phyloP scores from a whole-genome alignment of 225 moss, liverwort and hornwort species.

The Pseudisothecium myosuroides region DNA sequence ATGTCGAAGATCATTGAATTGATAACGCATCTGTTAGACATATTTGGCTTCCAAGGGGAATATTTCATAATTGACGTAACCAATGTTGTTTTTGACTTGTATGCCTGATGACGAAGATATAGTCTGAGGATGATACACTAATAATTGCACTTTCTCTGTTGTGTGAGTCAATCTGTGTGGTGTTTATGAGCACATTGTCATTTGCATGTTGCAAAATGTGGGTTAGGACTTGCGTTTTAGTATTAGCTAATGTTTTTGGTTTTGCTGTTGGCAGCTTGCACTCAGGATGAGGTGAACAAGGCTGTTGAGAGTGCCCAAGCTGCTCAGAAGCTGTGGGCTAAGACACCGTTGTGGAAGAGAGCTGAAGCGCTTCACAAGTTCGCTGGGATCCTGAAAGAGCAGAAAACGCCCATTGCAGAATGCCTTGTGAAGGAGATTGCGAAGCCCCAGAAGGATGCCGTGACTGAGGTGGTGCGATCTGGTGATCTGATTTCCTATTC shows the following conservation, averaged over 20 bases:
- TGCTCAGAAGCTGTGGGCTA: constrained; percentile 89
- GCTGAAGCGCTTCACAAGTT: constrained; percentile 84
- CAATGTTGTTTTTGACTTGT: background rate
- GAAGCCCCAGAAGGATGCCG: constrained; percentile 72
- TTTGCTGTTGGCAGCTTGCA: constrained; percentile 52
- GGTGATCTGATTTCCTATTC: constrained; percentile 73
- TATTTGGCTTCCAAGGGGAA: background rate
- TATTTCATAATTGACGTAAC: background rate
- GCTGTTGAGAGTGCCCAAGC: constrained; percentile 65
- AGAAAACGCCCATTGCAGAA: constrained; percentile 72
- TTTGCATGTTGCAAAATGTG: background rate
- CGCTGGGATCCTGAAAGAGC: constrained; percentile 81
- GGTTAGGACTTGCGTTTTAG: background rate
- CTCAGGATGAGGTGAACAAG: constrained; percentile 96
- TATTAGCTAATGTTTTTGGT: background rate
- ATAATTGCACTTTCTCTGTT: background rate
- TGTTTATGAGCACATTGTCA: background rate
- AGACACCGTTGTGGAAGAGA: constrained; percentile 88
- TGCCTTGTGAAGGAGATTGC: constrained; percentile 77
- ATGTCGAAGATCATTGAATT: background rate
- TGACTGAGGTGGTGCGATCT: constrained; percentile 86
- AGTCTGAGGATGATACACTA: background rate
- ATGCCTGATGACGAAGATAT: background rate
- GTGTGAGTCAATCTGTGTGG: background rate
- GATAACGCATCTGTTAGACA: background rate